Evolutionary conservation across 176 grass and related monocot genomes (phyloP), one percentile per base, ranked within the genome.

Genomic region (Avena eriantha): DNA sequence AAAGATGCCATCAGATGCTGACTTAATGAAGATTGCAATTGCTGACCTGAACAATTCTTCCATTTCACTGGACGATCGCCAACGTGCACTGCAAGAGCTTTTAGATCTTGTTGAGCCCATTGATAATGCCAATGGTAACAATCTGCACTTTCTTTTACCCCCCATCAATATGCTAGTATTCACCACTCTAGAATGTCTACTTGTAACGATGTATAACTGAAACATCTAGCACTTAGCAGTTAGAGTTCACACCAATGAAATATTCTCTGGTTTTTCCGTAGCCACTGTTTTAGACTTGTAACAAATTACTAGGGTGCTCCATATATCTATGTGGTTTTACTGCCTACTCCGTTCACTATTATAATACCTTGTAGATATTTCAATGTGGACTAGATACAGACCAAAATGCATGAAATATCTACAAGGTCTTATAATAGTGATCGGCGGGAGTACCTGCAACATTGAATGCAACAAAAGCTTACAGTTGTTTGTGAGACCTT

Each of bases 1-100:
- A 83, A 96, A 95, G 82, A 88, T 91, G 90, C 90, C 96, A 79
- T 94, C 93, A 56, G 96, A 98, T 88, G 88, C 93, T 49, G 92
- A 96, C 60, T 85, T 98, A 84, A 98, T 96, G 92, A 94, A 96
- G 85, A 93, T 91, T 82, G 91, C 92, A 80, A 98, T 98, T 76
- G 64, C 71, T 81, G 90, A 96, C 78, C 85, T 98, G 69, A 98
- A 92, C 15, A 98, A 96, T 88, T 89, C 90, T 84, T 98, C 96
- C 77, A 86, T 95, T 90, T 88, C 93, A 82, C 76, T 90, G 14
- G 82, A 94, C 57, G 92, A 93, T 80, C 90, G 66, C 35, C 92
- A 92, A 24, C 91, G 80, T 73, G 88, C 92, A n/a, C 77, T 99
- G 81, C 87, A 94, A 64, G 92, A 96, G 71, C 93, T 99, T 74